These are phyloP conservation scores for Cladosporium sphaerospermum DNA, from an alignment of 2,329 filamentous ascomycete species.

Conservation along the genomic window DNA sequence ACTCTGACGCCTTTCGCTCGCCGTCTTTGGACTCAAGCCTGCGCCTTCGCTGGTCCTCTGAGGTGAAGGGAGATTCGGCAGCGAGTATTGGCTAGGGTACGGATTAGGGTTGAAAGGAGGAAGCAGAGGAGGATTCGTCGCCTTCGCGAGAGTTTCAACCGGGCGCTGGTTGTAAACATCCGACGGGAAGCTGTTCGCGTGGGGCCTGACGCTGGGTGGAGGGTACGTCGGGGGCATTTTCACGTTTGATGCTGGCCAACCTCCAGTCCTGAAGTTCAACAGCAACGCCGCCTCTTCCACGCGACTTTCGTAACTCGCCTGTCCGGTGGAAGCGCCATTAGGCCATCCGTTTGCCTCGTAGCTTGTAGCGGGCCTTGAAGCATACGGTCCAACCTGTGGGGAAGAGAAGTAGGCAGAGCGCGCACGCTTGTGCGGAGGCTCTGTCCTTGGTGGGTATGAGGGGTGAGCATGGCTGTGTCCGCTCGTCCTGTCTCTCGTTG, in stretches of 20 bases:
- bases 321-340: slow-evolving; percentile 17
- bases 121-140: slow-evolving; percentile 17
- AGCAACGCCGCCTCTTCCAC: slow-evolving; percentile 43
- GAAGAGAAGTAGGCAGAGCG: slow-evolving; percentile 52
- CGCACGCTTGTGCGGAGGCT: slow-evolving; percentile 54
- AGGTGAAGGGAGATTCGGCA: slow-evolving; percentile 19
- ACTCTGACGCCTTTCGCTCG: slow-evolving; percentile 1
- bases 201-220: slow-evolving; percentile 19
- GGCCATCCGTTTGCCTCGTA: slow-evolving; percentile 27
- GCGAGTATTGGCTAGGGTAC: neutral
- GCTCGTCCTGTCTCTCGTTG: neutral
- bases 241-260: slow-evolving; percentile 17
- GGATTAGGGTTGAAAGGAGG: slow-evolving; percentile 25
- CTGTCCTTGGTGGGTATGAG: slow-evolving; percentile 26
- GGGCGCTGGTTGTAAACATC: slow-evolving; percentile 19
- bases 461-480: slow-evolving; percentile 17
- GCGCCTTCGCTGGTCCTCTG: slow-evolving; percentile 18
- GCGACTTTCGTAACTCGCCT: slow-evolving; percentile 27
- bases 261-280: slow-evolving; percentile 36
- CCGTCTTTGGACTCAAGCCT: slow-evolving; percentile 10
- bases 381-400: slow-evolving; percentile 34
- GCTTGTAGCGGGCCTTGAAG: slow-evolving; percentile 42
- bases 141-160: slow-evolving; percentile 12
- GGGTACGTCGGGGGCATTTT: neutral
- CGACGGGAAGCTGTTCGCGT: slow-evolving; percentile 29